Percentiles rank a stretch among this genome's conserved stretches.
Evolutionary conservation across 805 yeast genomes (phyloP).

Genomic region (Wickerhamiella musiphila): DNA sequence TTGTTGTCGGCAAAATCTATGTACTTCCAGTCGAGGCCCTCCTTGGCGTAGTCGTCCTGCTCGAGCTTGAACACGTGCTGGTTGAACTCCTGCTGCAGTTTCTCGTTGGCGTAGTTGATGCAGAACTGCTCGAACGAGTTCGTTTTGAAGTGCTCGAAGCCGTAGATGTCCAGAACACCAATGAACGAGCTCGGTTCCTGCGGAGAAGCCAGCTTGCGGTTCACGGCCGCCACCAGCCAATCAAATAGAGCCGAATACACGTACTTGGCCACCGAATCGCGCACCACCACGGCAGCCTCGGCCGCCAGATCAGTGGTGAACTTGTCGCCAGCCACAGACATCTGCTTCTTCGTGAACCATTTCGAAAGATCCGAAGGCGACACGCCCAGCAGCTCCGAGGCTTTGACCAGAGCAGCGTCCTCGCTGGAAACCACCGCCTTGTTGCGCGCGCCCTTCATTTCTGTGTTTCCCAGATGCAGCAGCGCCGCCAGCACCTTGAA

Average conservation of each 20-base stretch:
- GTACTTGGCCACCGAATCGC: slow-evolving; percentile 94
- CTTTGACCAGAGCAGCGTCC: slow-evolving; percentile 69
- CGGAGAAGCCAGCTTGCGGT: slow-evolving; percentile 38
- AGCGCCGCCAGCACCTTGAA: slow-evolving; percentile 74
- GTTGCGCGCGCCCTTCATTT: slow-evolving; percentile 65
- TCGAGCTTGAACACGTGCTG: slow-evolving; percentile 95
- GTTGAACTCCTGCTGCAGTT: slow-evolving; percentile 90
- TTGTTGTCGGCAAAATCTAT: slow-evolving; percentile 93
- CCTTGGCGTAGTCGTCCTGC: slow-evolving; percentile 85
- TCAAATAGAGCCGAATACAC: slow-evolving; percentile 85
- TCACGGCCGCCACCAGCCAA: slow-evolving; percentile 81
- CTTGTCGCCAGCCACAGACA: slow-evolving; percentile 81
- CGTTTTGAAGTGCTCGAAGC: slow-evolving; percentile 87
- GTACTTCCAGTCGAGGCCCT: slow-evolving; percentile 90
- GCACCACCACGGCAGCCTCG: slow-evolving; percentile 73
- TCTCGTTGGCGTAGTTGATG: slow-evolving; percentile 92
- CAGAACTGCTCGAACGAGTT: slow-evolving; percentile 96
- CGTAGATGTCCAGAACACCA: slow-evolving; percentile 94
- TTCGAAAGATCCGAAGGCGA: slow-evolving; percentile 59
- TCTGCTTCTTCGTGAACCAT: slow-evolving; percentile 88
- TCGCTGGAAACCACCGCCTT: slow-evolving; percentile 70
- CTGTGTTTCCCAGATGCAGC: slow-evolving; percentile 84
- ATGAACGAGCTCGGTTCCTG: slow-evolving; percentile 54
- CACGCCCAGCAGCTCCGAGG: slow-evolving; percentile 69
- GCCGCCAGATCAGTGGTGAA: slow-evolving; percentile 68